Base-by-base conservation (phyloP, 1,139 yeast genomes). In the Candida anutae region DNA sequence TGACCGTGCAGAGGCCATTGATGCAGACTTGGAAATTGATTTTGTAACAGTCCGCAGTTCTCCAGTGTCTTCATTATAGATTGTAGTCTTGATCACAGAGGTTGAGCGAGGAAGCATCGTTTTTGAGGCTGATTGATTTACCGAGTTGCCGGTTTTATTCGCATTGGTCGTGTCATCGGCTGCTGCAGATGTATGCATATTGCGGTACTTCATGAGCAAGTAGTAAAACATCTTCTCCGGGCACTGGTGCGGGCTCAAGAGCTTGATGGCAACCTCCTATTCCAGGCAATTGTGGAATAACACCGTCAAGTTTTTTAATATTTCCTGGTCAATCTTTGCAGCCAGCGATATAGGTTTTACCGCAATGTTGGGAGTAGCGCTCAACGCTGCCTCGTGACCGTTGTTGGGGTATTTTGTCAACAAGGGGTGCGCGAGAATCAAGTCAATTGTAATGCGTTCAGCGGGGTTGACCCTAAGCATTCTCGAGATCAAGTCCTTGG, bases 141-240 rank as follows among this genome's bases (percentile, higher is more conserved):
- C 38, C 16, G 29, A 34, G 10, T 24, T 17, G 4, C 19, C 10
- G 13, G 28, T 28, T 43, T 21, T 49, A 38, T 25, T 50, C 11
- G 35, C 37, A 26, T 37, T 36, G 21, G 46, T 53, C 27, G 52
- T 53, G 20, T 50, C 46, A 28, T 37, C 42, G 22, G 36, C 27
- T 10, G 18, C 27, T 13, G 28, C 25, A 5, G 38, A 26, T 5
- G 52, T 44, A 48, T 84, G 94, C 35, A 81, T 93, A 42, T 80
- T 82, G 40, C 96, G 72, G 53, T 90, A 90, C 45, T 84, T 78
- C 63, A 80, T 63, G 36, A 90, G 62, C 33, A 93, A 59, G 36
- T 85, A 80, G 55, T 90, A 93, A 43, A 90, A 90, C 31, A 90
- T 76, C 60, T 90, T 93, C 46, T 93, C 98, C 1, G 94, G 74